Base-by-base conservation (phyloP, 2,329 filamentous ascomycete genomes). In the Scleromitrula shiraiana region DNA sequence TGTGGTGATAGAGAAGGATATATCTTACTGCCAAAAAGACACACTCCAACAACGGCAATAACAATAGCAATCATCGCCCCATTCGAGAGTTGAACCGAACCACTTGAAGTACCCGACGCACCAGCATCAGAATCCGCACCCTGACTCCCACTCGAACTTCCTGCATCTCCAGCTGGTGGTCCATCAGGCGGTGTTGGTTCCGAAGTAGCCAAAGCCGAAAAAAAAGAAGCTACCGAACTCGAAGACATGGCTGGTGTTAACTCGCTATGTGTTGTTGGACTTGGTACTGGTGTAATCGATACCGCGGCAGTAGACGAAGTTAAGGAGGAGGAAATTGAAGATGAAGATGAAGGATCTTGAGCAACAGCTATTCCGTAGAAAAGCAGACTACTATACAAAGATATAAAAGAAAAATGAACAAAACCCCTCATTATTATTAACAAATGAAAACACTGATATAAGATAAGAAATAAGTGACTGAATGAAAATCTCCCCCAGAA, bases 41-140 rank as follows among this genome's bases (percentile, higher is more conserved):
- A 75, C 7, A 87, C 79, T 10, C 77, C 64, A 8, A 78, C 77
- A 5, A 88, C 84, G 3, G 88, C 77, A 10, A 86, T 72, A 48
- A 88, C 80, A 56, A 93, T 88, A 40, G 85, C 85, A 50, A 87
- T 74, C 59, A 89, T 70, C 12, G 76, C 86, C 17, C 82, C 83
- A 30, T 73, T 78, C 2, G 83, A 87, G 19, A 93, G 67, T 30
- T 71, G 71, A 56, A 85, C 74, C 14, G 75, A 77, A 5, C 77
- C 76, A 19, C 73, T 72, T 52, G 74, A 77, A 14, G 72, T 66
- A 15, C 87, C 85, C 30, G 78, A 75, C 14, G 85, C 85, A 20
- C 86, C 87, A 14, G 73, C 76, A 27, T 76, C 76, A 52, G 68
- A 70, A 51, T 78, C 74, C 46, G 71, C 66, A 15, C 63, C 63